These are phyloP conservation scores for Fusarium concolor DNA, from an alignment of 2,329 filamentous ascomycete genomes.

Conservation along the genomic window DNA sequence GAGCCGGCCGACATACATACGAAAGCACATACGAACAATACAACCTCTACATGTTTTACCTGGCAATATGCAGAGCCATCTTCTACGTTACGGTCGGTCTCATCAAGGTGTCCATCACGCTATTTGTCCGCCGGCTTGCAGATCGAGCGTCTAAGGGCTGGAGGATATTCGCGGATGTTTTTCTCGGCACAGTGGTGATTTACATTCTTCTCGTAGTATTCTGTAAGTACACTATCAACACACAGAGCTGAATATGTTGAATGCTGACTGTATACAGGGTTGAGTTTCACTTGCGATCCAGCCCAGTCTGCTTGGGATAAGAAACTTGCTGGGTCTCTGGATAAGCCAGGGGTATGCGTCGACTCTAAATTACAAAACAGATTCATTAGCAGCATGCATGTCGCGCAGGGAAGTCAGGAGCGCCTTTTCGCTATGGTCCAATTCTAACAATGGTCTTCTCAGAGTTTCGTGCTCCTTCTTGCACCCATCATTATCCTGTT, in stretches of 20 bases:
- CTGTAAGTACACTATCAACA: neutral
- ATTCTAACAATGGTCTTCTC: neutral
- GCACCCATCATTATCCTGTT: conserved; percentile 23
- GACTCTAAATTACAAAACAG: conserved; percentile 13
- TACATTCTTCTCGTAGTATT: conserved; percentile 26
- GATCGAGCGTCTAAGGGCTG: conserved; percentile 18
- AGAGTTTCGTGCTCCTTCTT: conserved; percentile 20
- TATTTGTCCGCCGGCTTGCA: conserved; percentile 23
- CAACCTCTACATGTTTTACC: conserved; percentile 22
- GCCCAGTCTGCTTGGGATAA: conserved; percentile 15
- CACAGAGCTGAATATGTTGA: rapidly evolving
- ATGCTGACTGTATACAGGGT: neutral
- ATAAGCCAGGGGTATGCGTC: conserved; percentile 10
- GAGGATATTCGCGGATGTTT: conserved; percentile 24
- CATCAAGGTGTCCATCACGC: conserved; percentile 24
- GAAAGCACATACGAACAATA: conserved; percentile 22
- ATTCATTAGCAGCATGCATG: conserved; percentile 33
- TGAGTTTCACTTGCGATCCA: conserved; percentile 15
- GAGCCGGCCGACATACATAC: conserved; percentile 18
- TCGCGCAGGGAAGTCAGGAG: conserved; percentile 12
- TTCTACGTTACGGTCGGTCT: conserved; percentile 22
- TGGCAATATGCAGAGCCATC: conserved; percentile 12
- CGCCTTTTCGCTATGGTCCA: rapidly evolving
- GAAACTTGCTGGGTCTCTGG: conserved; percentile 19
- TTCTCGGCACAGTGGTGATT: conserved; percentile 15